A percentile compares a stretch with the other conserved stretches of the same genome.
phyloP scores from a whole-genome alignment of 228 moss, liverwort and hornwort genomes.

The Sphagnum magellanicum region DNA sequence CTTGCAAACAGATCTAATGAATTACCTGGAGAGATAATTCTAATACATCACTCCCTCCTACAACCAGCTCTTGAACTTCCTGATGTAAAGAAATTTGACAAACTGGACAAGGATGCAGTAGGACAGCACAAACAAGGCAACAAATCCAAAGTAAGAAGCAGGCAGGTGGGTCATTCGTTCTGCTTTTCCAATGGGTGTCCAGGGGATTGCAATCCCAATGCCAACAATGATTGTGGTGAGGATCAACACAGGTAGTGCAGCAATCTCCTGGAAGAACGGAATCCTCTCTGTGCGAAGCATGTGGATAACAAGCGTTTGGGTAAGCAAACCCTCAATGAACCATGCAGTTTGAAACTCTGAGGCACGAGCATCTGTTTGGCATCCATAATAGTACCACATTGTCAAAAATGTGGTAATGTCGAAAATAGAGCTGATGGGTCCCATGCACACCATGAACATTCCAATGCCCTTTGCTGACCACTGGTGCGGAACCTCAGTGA shows the following conservation, averaged over 20 bases:
- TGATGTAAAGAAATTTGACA: slow-evolving; percentile 15
- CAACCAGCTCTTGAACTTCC: slow-evolving; percentile 14
- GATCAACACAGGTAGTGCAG: slow-evolving; percentile 14
- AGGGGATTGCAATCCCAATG: slow-evolving; percentile 16
- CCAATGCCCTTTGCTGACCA: slow-evolving; percentile 19
- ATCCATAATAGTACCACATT: slow-evolving; percentile 21
- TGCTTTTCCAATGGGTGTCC: slow-evolving; percentile 18
- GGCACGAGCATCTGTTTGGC: slow-evolving; percentile 5
- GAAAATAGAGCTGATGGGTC: slow-evolving; percentile 19
- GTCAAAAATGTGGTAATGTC: slow-evolving; percentile 26
- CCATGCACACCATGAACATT: slow-evolving; percentile 24
- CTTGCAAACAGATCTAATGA: too few relatives aligned
- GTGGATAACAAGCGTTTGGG: slow-evolving; percentile 30
- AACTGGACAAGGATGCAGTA: slow-evolving; percentile 21
- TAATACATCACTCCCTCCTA: not conserved
- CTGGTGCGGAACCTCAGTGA: slow-evolving; percentile 15
- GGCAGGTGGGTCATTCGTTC: slow-evolving; percentile 22
- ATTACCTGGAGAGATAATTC: too few relatives aligned
- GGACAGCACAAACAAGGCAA: slow-evolving; percentile 10
- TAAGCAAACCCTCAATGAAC: slow-evolving; percentile 24
- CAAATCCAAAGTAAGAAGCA: slow-evolving; percentile 16
- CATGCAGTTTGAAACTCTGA: slow-evolving; percentile 26
- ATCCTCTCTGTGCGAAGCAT: slow-evolving; percentile 23
- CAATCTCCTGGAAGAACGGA: slow-evolving; percentile 23
- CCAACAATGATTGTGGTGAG: slow-evolving; percentile 13